Evolutionary conservation across 2,329 filamentous ascomycete species (phyloP), one percentile per base, ranked within the genome.

Genomic region (Fusarium floridanum): DNA sequence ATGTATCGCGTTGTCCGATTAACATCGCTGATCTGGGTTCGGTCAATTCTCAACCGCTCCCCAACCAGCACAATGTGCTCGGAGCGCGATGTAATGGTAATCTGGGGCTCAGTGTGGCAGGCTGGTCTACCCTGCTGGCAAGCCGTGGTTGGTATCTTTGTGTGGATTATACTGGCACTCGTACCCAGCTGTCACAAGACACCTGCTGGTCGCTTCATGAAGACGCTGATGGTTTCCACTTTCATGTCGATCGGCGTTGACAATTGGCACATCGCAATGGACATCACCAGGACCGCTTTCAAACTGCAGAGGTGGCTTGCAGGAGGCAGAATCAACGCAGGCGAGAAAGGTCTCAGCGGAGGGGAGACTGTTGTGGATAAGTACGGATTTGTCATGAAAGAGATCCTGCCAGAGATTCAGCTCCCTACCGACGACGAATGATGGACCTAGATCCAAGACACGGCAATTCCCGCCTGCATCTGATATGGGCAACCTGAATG

Each of bases 91-190:
- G 85, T 87, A 66, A 65, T 81, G 11, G 75, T 77, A 50, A 82
- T 89, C 6, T 90, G 87, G 87, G 80, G 80, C 16, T 83, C 83
- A 4, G 81, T 85, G 12, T 89, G 87, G 87, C 81, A 83, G 20
- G 84, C 87, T 6, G 83, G 85, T 2, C 79, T 88, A 37, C 78
- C 84, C 4, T 82, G 81, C 6, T 88, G 87, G 87, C 85, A 85
- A 67, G 77, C 81, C 3, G 81, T 86, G 27, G 80, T 87, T 16
- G 87, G 87, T 36, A 83, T 90, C 16, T 86, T 87, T 64, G 80
- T 84, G 60, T 89, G 87, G 87, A 79, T 87, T 27, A 80, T 86
- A 71, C 70, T 88, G 56, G 82, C 84, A 10, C 78, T 88, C 11
- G 80, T 83, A 17, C 82, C 85, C 10, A 80, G 82, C 39, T 84